A percentile compares a stretch with the other conserved stretches of the same genome.
Evolutionary conservation across 2,329 filamentous ascomycete genomes (phyloP).

Genomic region (Aspergillus hortae): DNA sequence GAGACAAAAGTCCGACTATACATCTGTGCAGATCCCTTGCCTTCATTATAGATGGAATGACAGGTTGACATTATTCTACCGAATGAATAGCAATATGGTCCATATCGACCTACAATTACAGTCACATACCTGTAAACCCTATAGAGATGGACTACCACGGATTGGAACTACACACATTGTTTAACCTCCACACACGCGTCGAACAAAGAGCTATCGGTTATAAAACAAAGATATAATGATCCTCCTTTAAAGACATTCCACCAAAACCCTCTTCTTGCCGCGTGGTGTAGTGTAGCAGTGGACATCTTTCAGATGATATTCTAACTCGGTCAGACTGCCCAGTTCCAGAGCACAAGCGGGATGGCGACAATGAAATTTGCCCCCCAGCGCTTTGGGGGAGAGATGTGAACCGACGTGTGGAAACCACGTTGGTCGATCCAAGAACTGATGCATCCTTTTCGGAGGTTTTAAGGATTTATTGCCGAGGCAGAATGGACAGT

Average conservation of each 20-base stretch:
- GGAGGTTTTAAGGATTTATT: neutral
- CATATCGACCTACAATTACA: no score
- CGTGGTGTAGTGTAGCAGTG: slow-evolving; percentile 1
- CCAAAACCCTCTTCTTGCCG: neutral
- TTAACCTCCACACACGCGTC: no score
- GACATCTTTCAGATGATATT: slow-evolving; percentile 4
- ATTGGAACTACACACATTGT: no score
- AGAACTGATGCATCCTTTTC: neutral
- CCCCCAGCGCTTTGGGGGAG: neutral
- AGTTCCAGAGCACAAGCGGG: slow-evolving; percentile 1
- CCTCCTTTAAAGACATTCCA: neutral
- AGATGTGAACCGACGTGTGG: neutral
- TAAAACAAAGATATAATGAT: neutral
- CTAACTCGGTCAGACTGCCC: slow-evolving; percentile 1
- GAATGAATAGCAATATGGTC: no score
- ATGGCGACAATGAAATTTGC: slow-evolving; percentile 1
- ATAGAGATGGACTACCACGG: no score
- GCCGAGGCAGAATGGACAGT: slow-evolving; percentile 9
- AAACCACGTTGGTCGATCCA: neutral
- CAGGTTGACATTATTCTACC: no score
- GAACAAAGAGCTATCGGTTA: neutral
- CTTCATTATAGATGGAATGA: no score
- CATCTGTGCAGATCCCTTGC: no score
- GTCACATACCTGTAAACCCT: no score
- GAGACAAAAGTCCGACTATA: no score